phyloP scores from a whole-genome alignment of 139 green algal genomes.

The Micractinium conductrix region DNA sequence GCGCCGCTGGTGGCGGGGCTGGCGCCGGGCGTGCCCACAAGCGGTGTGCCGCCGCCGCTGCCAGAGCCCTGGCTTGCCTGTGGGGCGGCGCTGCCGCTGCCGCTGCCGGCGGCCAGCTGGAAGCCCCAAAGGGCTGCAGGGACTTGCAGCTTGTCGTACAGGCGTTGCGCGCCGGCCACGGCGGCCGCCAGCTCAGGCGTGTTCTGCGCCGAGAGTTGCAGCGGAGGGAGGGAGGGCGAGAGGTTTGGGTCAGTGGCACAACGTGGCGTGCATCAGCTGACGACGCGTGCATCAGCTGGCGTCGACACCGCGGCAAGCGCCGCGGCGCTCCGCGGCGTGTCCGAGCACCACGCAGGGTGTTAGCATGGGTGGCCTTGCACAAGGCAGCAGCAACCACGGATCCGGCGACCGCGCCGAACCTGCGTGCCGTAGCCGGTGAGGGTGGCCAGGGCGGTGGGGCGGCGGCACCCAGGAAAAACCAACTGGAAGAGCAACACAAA shows the following conservation, averaged over 20 bases:
- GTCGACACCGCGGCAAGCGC: no score
- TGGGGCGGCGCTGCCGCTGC: background rate
- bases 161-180: conserved; percentile 14
- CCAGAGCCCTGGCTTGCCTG: background rate
- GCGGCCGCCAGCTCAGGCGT: conserved; percentile 37
- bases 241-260: no score
- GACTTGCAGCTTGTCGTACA: conserved; percentile 17
- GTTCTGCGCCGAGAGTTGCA: background rate
- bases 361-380: no score
- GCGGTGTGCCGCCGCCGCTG: background rate
- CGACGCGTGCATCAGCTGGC: no score
- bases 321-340: no score
- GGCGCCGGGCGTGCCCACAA: background rate
- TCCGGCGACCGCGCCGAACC: no score
- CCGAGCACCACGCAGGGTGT: no score
- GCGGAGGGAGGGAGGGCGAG: background rate
- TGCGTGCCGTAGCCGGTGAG: conserved; percentile 29
- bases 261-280: no score
- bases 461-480: no score
- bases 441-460: conserved; percentile 22
- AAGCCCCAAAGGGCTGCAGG: background rate
- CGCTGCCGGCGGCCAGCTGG: background rate
- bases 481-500: no score
- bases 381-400: no score
- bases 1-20: background rate